These are phyloP conservation scores for Aspergillus ustus DNA, from an alignment of 2,329 filamentous ascomycete genomes.

Conservation along the genomic window DNA sequence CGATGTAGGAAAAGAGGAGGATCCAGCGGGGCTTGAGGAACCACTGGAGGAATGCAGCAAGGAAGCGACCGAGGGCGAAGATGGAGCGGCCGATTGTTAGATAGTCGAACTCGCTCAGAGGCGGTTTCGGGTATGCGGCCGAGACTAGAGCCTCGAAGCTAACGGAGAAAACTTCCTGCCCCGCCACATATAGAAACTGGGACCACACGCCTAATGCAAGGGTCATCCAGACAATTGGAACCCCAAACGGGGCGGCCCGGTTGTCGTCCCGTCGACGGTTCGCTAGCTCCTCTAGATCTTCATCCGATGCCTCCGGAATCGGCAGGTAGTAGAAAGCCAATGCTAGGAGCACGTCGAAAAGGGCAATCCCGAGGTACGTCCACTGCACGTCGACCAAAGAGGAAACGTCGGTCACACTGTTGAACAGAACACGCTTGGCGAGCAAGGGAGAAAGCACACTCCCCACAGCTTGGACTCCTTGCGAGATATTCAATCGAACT, in stretches of 20 bases:
- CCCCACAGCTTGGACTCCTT: constrained; percentile 65
- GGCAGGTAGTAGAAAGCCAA: constrained; percentile 65
- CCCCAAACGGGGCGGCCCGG: constrained; percentile 47
- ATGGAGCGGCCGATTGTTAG: constrained; percentile 61
- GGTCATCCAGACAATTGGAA: constrained; percentile 61
- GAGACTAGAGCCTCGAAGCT: constrained; percentile 52
- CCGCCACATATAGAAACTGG: constrained; percentile 65
- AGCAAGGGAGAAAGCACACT: constrained; percentile 64
- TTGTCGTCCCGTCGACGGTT: constrained; percentile 57
- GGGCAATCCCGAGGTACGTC: constrained; percentile 66
- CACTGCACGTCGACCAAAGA: constrained; percentile 66
- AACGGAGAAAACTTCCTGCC: constrained; percentile 61
- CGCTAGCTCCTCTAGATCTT: constrained; percentile 61
- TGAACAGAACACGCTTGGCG: constrained; percentile 63
- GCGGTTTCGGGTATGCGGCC: constrained; percentile 41
- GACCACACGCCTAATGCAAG: constrained; percentile 59
- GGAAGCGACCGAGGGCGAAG: constrained; percentile 63
- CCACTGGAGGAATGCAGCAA: constrained; percentile 57
- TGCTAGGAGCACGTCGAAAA: constrained; percentile 64
- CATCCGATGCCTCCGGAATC: constrained; percentile 65
- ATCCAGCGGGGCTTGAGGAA: constrained; percentile 63
- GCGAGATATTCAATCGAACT: constrained; percentile 63
- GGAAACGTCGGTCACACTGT: constrained; percentile 51
- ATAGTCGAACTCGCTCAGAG: constrained; percentile 46
- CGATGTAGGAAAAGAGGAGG: constrained; percentile 58